Evolutionary conservation across 2,329 filamentous ascomycete species (phyloP).

Genomic region (Sordariomycetes sp.): DNA sequence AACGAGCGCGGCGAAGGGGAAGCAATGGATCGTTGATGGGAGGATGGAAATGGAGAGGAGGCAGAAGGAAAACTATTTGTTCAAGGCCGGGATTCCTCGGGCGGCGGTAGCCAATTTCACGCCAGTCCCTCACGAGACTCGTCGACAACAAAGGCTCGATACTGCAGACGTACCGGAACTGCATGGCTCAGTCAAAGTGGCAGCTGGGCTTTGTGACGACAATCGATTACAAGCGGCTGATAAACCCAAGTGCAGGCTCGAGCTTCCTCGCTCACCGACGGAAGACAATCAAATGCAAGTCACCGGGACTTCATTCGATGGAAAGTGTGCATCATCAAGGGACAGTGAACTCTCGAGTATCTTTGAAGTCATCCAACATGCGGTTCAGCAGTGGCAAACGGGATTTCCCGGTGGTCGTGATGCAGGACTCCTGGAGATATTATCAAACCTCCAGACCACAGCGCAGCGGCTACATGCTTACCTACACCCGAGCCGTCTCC

Average conservation of each 20-base stretch:
- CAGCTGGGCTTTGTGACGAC: no score
- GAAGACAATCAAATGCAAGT: background rate
- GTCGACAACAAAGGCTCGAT: no score
- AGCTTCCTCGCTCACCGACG: background rate
- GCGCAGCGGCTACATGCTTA: background rate
- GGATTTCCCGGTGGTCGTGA: background rate
- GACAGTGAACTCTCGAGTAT: background rate
- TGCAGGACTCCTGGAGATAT: background rate
- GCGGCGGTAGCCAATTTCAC: no score
- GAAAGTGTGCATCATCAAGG: background rate
- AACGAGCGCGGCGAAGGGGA: background rate
- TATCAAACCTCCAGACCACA: background rate
- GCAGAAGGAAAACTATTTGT: background rate
- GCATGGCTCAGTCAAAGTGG: no score
- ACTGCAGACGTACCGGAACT: no score
- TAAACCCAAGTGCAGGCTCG: no score
- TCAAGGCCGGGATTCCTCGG: no score
- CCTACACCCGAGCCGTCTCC: background rate
- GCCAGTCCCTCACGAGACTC: no score
- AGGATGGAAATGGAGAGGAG: background rate
- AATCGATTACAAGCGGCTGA: no score
- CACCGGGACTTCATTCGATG: background rate
- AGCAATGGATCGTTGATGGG: background rate
- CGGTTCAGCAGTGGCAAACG: background rate
- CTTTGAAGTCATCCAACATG: background rate